Evolutionary conservation across 768 basidiomycete species (phyloP).

Genomic region (Pholiota molesta): DNA sequence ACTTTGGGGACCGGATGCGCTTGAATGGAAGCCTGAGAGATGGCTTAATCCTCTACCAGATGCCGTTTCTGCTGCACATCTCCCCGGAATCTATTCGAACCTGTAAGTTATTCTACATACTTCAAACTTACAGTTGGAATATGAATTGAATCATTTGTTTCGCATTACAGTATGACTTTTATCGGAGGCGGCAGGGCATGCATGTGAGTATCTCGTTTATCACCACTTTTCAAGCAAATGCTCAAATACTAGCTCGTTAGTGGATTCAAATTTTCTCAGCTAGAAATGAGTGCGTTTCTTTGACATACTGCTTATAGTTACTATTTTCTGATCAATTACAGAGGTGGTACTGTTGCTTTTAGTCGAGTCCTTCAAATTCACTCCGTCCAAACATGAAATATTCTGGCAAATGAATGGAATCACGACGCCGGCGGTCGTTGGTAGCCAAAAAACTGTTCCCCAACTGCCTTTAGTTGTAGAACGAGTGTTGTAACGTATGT

Average conservation of each 20-base stretch:
- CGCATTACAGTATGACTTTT: conserved; percentile 41
- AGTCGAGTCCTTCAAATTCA: conserved; percentile 27
- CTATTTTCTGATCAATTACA: neutral
- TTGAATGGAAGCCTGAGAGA: conserved; percentile 52
- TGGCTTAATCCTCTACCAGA: conserved; percentile 40
- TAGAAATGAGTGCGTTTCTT: conserved; percentile 30
- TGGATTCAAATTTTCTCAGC: conserved; percentile 28
- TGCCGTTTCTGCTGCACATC: conserved; percentile 31
- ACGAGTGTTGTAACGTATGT: conserved; percentile 6
- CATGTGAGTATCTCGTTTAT: conserved; percentile 37
- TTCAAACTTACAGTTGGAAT: neutral
- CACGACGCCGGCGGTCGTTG: conserved; percentile 20
- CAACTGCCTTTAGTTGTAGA: conserved; percentile 27
- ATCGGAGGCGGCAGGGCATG: conserved; percentile 45
- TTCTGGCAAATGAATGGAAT: conserved; percentile 27
- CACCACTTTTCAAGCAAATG: neutral
- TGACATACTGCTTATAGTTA: neutral
- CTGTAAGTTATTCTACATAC: conserved; percentile 30
- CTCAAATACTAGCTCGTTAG: conserved; percentile 6
- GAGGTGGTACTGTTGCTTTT: conserved; percentile 27
- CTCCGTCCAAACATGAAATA: conserved; percentile 23
- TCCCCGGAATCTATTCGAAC: conserved; percentile 48
- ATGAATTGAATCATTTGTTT: neutral
- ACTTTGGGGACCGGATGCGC: conserved; percentile 50
- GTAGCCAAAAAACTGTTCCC: neutral